phyloP scores from a whole-genome alignment of 352 stramenopile species.

The Pythium brachiatum region DNA sequence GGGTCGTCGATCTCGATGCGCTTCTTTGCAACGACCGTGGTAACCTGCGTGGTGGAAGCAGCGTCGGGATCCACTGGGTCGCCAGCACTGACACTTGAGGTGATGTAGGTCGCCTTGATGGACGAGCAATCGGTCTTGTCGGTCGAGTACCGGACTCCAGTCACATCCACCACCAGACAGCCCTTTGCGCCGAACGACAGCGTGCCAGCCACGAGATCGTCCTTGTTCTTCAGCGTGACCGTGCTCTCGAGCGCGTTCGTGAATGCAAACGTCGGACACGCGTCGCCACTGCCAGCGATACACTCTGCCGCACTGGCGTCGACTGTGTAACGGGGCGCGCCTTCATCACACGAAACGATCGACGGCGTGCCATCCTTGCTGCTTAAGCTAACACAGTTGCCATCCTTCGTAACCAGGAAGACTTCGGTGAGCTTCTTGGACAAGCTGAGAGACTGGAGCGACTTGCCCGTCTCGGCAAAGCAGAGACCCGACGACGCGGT shows the following conservation, averaged over 20 bases:
- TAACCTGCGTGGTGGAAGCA: background rate
- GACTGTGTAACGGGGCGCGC: conserved; percentile 3
- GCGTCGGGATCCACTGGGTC: conserved; percentile 19
- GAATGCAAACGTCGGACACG: conserved; percentile 17
- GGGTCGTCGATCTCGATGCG: conserved; percentile 17
- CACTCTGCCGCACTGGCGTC: conserved; percentile 8
- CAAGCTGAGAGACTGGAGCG: conserved; percentile 9
- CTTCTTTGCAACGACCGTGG: background rate
- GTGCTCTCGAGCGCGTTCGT: conserved; percentile 1
- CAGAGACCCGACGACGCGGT: conserved; percentile 10
- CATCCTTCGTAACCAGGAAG: conserved; percentile 11
- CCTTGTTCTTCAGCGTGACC: conserved; percentile 9
- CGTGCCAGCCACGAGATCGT: conserved; percentile 16
- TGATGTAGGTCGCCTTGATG: conserved; percentile 17
- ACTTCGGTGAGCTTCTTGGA: conserved; percentile 4
- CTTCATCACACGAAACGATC: conserved; percentile 6
- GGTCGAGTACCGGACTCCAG: conserved; percentile 8
- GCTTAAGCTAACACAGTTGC: conserved; percentile 11
- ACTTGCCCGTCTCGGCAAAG: conserved; percentile 18
- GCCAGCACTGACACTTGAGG: background rate
- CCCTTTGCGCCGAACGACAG: conserved; percentile 16
- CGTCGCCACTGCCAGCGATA: conserved; percentile 5
- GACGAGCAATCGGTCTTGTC: conserved; percentile 11
- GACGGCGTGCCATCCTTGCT: conserved; percentile 6
- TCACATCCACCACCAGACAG: conserved; percentile 12